These are phyloP conservation scores for Colletotrichum nymphaeae DNA, from an alignment of 2,329 filamentous ascomycete genomes.

Conservation along the genomic window DNA sequence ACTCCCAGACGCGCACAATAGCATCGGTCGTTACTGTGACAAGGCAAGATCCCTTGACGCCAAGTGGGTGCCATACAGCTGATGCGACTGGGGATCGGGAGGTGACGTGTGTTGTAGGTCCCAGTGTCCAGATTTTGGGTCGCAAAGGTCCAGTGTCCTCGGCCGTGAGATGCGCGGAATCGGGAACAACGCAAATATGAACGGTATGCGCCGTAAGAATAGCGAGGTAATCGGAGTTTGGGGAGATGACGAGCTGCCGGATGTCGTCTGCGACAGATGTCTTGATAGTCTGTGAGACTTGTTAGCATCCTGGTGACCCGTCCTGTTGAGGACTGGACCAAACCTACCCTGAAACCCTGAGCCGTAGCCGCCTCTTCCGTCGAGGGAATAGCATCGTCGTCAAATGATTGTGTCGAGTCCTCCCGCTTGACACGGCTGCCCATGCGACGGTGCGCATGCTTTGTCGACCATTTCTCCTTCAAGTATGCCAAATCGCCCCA, in stretches of 20 bases:
- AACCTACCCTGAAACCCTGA: slow-evolving; percentile 61
- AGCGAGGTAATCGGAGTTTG: slow-evolving; percentile 83
- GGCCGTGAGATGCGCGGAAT: slow-evolving; percentile 79
- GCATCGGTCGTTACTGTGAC: slow-evolving; percentile 92
- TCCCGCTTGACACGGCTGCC: slow-evolving; percentile 60
- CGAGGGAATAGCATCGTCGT: slow-evolving; percentile 44
- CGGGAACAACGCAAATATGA: slow-evolving; percentile 87
- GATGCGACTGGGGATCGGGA: slow-evolving; percentile 85
- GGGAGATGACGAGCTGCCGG: slow-evolving; percentile 86
- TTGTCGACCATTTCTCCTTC: slow-evolving; percentile 68
- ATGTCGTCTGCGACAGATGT: slow-evolving; percentile 85
- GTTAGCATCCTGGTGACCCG: slow-evolving; percentile 6
- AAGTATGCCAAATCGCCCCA: slow-evolving; percentile 88
- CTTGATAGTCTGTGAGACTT: slow-evolving; percentile 71
- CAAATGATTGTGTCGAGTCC: slow-evolving; percentile 52
- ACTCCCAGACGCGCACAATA: slow-evolving; percentile 89
- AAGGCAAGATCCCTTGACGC: slow-evolving; percentile 82
- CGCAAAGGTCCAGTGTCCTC: slow-evolving; percentile 77
- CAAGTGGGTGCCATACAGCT: slow-evolving; percentile 92
- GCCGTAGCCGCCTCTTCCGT: slow-evolving; percentile 42
- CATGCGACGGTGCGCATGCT: slow-evolving; percentile 45
- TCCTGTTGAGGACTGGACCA: neutral
- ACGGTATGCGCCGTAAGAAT: slow-evolving; percentile 89
- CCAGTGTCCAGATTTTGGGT: slow-evolving; percentile 89
- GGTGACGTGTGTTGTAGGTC: slow-evolving; percentile 90